Evolutionary conservation across 352 stramenopile species (phyloP), one percentile per base, ranked within the genome.

Genomic region (Pythium rhizo-oryzae): DNA sequence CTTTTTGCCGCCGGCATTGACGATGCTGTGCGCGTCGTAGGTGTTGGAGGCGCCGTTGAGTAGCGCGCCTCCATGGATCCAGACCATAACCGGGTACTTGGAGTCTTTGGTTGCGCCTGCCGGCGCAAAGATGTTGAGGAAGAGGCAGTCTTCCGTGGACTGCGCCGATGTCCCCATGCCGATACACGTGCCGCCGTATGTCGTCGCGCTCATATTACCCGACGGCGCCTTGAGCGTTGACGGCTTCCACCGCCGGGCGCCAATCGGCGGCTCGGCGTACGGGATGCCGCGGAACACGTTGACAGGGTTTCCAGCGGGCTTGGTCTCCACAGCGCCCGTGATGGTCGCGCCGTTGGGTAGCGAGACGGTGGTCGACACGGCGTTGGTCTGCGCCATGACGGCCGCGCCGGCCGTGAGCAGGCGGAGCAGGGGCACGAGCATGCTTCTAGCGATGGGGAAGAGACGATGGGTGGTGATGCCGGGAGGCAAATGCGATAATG

Each of bases 11-110:
- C 21, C 24, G 15, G 53, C 53, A 4, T 15, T 33, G 2, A 59
- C 28, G 11, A 59, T 25, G n/a, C 37, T 59, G 21, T 15, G 21
- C 24, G 21, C 53, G 37, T 43, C 37, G 37, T 43, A 43, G 11
- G 37, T 43, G 37, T 43, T 43, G 13, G 37, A 43, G 8, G 9
- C 15, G 11, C 37, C 73, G 12, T 30, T 54, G 4, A 60, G 62
- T 33, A 77, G 74, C n/a, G 54, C 62, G n/a, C 74, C 74, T 19
- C 74, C 70, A 37, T 76, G 71, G n/a, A 67, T 75, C 62, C 64
- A 80, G n/a, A 80, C 67, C 24, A 80, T 25, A 4, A 80, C 74
- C 6, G 74, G 56, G 1, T 76, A 62, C 51, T 76, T 80, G 35
- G 67, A 43, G 0, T 43, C 53, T 0, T 71, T 70, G 16, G 72